Conservation (phyloP, 2,329 filamentous ascomycete genomes). For the Talaromyces sp. region DNA sequence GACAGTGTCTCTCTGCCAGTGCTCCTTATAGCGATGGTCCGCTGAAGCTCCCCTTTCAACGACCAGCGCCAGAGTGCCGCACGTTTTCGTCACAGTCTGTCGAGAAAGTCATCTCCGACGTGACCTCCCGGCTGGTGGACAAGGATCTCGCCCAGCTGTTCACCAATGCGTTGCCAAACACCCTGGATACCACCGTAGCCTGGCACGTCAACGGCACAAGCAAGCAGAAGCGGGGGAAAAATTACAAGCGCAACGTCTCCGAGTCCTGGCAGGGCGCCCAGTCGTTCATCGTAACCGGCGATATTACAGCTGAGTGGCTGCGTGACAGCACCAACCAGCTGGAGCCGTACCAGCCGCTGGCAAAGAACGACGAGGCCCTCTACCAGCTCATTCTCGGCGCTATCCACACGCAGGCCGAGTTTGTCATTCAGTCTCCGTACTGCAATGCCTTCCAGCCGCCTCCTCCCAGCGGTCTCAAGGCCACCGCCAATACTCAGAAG, state of each 20-base stretch:
- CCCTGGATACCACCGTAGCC: slow-evolving; percentile 81
- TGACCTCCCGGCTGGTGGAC: slow-evolving; percentile 75
- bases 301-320: slow-evolving; percentile 91
- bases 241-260: slow-evolving; percentile 45
- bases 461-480: slow-evolving; percentile 68
- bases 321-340: slow-evolving; percentile 92
- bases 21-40: slow-evolving; percentile 75
- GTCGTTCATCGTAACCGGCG: slow-evolving; percentile 88
- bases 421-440: slow-evolving; percentile 89
- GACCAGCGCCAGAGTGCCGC: slow-evolving; percentile 74
- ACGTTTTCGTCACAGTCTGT: slow-evolving; percentile 85
- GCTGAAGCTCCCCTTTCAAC: slow-evolving; percentile 76
- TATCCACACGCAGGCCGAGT: slow-evolving; percentile 94
- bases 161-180: slow-evolving; percentile 91
- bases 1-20: slow-evolving; percentile 41
- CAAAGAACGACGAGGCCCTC: slow-evolving; percentile 74
- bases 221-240: slow-evolving; percentile 28
- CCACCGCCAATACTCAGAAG: slow-evolving; percentile 72
- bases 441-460: slow-evolving; percentile 98
- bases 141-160: slow-evolving; percentile 88
- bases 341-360: slow-evolving; percentile 79
- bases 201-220: slow-evolving; percentile 69
- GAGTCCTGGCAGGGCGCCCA: slow-evolving; percentile 75
- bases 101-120: slow-evolving; percentile 78
- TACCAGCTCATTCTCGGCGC: slow-evolving; percentile 80